Percentiles rank a stretch among this genome's conserved stretches.
Conservation (phyloP, 2,329 filamentous ascomycete genomes). For the Trichoderma aggressivum region DNA sequence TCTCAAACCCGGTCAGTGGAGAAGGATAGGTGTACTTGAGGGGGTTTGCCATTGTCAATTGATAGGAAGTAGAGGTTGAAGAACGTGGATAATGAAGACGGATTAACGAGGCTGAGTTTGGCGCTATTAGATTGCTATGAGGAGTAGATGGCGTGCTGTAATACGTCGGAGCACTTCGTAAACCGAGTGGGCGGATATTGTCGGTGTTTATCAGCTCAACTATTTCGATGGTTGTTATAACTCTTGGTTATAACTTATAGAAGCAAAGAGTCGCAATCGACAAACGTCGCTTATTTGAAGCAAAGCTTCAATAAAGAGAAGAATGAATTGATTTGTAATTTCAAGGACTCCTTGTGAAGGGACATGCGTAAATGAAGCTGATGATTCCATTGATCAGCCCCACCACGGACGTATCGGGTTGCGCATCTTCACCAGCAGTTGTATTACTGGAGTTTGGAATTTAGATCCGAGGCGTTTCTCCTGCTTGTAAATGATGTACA, state of each 20-base stretch:
- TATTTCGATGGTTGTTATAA: neutral
- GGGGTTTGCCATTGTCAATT: constrained; percentile 10
- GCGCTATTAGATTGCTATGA: neutral
- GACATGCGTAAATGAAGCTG: neutral
- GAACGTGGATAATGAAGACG: neutral
- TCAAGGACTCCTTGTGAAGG: neutral
- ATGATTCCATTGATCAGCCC: neutral
- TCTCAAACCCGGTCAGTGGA: constrained; percentile 51
- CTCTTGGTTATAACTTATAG: neutral
- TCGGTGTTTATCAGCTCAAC: neutral
- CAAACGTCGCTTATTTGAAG: neutral
- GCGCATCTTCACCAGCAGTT: neutral
- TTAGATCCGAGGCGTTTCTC: neutral
- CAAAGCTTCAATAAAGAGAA: neutral
- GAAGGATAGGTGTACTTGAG: constrained; percentile 11
- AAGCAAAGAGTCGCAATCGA: neutral
- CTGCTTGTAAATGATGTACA: neutral
- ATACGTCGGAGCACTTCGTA: neutral
- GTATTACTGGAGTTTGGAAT: neutral
- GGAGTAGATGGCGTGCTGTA: constrained; percentile 6
- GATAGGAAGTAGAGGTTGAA: neutral
- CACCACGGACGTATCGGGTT: neutral
- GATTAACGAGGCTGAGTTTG: neutral
- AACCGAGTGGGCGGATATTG: constrained; percentile 6
- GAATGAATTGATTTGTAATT: neutral